Base-by-base conservation (phyloP, 176 grass and related monocot genomes). In the Saccharum officinarum region DNA sequence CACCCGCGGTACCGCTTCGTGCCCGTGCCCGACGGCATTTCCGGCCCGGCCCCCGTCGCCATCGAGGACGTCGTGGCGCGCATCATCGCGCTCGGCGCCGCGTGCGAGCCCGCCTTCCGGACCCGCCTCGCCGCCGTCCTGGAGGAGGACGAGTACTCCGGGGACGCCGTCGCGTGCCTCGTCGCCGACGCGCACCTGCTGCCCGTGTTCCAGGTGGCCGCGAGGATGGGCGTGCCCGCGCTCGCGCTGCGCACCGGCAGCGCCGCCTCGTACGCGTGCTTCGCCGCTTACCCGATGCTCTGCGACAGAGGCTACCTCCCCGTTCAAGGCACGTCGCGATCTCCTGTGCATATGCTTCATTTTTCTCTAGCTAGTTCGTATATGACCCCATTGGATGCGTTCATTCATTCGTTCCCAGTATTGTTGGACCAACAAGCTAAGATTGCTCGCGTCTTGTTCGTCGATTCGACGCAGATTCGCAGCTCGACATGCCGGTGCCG, bases 241-340 rank as follows among this genome's bases (percentile, higher is more conserved):
- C 59, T 91, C 3, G 69, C 82, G 13, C 80, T 91, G 5, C 84
- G 80, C 39, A 84, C 84, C 17, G 60, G 84, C 69, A 91, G 89
- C 28, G 28, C 28, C 28, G 28, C 28, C 28, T 28, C 1, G 1
- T 28, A 28, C 28, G 28, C 28, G 28, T 28, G 28, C 28, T 42
- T 42, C 40, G 7, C 7, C 41, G 41, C 41, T 0, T 42, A 42
- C 10, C 41, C 41, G 41, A 44, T 3, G 41, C 41, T 44, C 41
- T 44, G 41, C 41, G 41, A 44, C 10, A 44, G 10, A 12, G 41
- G 41, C 41, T 44, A 44, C 10, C 41, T 44, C 9, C 41, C 10
- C 10, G 41, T 44, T 10, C 41, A 44, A 11, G 41, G 41, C 10
- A 10, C 41, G 41, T 10, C 41, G 9, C 36, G 36, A 37, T 37